Percentiles rank a stretch among this genome's conserved stretches.
Conservation (phyloP, 306 rosid genomes). For the Neltuma alba region DNA sequence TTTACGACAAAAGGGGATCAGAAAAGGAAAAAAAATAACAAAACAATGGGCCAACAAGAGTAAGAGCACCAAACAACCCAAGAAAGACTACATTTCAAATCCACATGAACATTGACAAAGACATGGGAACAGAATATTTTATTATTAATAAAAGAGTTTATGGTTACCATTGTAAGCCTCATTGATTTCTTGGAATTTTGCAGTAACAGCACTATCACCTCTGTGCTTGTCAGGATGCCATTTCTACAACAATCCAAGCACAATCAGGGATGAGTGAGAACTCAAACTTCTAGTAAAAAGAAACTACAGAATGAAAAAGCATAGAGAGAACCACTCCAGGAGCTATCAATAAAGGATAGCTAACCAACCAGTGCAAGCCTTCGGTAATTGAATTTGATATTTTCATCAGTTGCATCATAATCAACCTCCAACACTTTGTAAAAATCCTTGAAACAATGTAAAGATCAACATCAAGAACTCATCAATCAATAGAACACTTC, state of each 20-base stretch:
- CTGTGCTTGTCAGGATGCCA: constrained; percentile 85
- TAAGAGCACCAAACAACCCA: constrained; percentile 8
- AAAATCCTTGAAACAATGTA: constrained; percentile 54
- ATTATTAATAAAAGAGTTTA: neutral
- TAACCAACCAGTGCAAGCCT: constrained; percentile 70
- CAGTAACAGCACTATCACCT: constrained; percentile 56
- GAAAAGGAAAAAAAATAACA: constrained; percentile 10
- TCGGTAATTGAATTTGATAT: constrained; percentile 64
- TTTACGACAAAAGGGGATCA: neutral
- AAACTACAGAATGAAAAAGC: constrained; percentile 10
- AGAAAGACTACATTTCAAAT: constrained; percentile 23
- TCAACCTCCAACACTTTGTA: constrained; percentile 76
- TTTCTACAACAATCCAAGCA: constrained; percentile 48
- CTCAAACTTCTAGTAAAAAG: constrained; percentile 26
- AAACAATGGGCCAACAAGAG: neutral
- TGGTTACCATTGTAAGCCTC: constrained; percentile 69
- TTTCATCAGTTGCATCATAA: constrained; percentile 77
- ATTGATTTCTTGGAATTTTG: constrained; percentile 75
- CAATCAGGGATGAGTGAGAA: constrained; percentile 34
- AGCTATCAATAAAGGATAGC: constrained; percentile 19
- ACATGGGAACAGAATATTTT: neutral
- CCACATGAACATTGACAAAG: constrained; percentile 5
- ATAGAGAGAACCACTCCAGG: neutral
- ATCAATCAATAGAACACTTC: constrained; percentile 10
- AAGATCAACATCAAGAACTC: constrained; percentile 21